phyloP scores from a whole-genome alignment of 2,329 filamentous ascomycete genomes.

The Nemania serpens region DNA sequence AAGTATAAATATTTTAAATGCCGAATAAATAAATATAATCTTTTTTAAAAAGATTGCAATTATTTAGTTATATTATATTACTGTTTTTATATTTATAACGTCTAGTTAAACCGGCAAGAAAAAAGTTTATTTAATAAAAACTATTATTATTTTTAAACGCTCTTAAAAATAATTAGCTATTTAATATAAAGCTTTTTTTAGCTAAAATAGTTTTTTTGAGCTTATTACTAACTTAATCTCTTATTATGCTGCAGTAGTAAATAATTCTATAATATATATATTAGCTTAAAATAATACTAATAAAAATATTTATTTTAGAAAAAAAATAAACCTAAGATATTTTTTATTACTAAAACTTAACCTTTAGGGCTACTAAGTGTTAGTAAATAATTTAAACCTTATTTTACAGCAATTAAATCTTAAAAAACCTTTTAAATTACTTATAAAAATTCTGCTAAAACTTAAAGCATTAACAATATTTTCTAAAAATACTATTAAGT shows the following conservation, averaged over 20 bases:
- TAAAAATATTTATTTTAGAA: neutral
- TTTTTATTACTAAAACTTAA: neutral
- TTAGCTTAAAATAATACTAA: slow-evolving; percentile 5
- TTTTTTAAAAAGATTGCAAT: neutral
- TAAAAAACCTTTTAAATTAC: neutral
- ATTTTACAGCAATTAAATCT: too few relatives aligned
- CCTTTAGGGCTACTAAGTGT: neutral
- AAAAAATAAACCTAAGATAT: neutral
- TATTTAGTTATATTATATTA: slow-evolving; percentile 11
- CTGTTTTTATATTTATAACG: neutral
- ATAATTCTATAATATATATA: neutral
- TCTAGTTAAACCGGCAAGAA: neutral
- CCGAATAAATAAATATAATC: neutral
- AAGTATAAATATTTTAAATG: neutral
- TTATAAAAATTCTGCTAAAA: neutral
- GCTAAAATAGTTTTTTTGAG: neutral
- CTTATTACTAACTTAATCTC: neutral
- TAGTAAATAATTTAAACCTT: neutral
- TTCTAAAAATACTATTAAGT: neutral
- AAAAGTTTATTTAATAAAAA: too few relatives aligned
- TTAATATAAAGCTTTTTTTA: neutral
- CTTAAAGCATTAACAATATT: neutral
- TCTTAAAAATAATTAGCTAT: neutral
- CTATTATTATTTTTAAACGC: neutral
- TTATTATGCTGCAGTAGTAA: neutral